A percentile compares a stretch with the other conserved stretches of the same genome.
phyloP scores from a whole-genome alignment of 495 filamentous ascomycete species.

The Extremus antarcticus region DNA sequence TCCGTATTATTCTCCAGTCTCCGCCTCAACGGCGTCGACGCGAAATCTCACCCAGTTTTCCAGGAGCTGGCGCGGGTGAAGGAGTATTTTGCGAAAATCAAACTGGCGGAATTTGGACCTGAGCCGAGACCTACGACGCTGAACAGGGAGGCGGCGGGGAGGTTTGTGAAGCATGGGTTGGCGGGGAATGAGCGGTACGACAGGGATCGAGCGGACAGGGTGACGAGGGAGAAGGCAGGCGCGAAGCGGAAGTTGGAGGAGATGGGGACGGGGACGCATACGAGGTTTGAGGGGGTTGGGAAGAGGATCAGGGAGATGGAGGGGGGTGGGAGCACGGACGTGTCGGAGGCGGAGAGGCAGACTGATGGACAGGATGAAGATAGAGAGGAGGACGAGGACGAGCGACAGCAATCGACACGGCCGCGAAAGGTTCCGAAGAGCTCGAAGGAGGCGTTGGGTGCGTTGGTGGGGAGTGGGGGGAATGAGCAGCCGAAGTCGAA shows the following conservation, averaged over 20 bases:
- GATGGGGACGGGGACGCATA: constrained; percentile 8
- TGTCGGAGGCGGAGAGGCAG: not conserved
- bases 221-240: constrained; percentile 15
- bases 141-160: constrained; percentile 67
- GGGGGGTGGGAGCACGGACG: not conserved
- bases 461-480: not conserved
- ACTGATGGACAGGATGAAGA: not conserved
- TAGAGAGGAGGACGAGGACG: not conserved
- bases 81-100: constrained; percentile 91
- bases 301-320: constrained; percentile 11
- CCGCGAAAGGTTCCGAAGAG: not conserved
- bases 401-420: not conserved
- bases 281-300: constrained; percentile 10
- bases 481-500: constrained; percentile 14
- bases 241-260: constrained; percentile 14
- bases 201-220: constrained; percentile 40
- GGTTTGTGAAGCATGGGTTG: constrained; percentile 72
- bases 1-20: constrained; percentile 75
- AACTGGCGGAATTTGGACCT: constrained; percentile 42
- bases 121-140: constrained; percentile 47
- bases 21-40: constrained; percentile 65
- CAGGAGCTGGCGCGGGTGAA: constrained; percentile 72
- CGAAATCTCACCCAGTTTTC: constrained; percentile 75
- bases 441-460: not conserved
- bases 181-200: constrained; percentile 55